These are phyloP conservation scores for Colletotrichum costaricense DNA, from an alignment of 2,329 filamentous ascomycete species.

Conservation along the genomic window DNA sequence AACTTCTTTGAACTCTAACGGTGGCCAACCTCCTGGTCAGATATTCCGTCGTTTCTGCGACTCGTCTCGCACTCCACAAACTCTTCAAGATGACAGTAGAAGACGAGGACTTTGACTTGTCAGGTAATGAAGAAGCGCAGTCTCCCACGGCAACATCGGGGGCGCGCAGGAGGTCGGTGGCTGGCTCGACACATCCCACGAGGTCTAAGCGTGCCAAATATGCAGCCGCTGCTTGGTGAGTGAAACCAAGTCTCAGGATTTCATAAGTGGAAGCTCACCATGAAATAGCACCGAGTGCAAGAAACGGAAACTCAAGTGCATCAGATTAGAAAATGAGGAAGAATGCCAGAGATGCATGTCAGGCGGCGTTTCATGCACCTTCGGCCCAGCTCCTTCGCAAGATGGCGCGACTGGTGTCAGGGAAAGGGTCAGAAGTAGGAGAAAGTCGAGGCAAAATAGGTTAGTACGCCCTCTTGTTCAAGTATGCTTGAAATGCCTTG, in stretches of 20 bases:
- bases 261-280: not conserved
- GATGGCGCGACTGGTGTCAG: slow-evolving; percentile 33
- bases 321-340: slow-evolving; percentile 39
- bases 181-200: not conserved
- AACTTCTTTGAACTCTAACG: slow-evolving; percentile 35
- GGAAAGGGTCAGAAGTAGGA: not conserved
- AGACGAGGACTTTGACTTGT: not conserved
- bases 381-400: slow-evolving; percentile 39
- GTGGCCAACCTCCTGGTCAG: not conserved
- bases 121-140: not conserved
- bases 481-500: too few relatives aligned
- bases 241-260: not conserved
- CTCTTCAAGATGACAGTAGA: not conserved
- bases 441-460: slow-evolving; percentile 7
- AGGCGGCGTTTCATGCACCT: slow-evolving; percentile 40
- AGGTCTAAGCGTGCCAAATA: slow-evolving; percentile 29
- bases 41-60: not conserved
- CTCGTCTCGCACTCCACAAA: not conserved
- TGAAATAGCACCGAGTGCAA: slow-evolving; percentile 45
- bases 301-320: slow-evolving; percentile 54
- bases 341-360: slow-evolving; percentile 46
- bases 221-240: slow-evolving; percentile 26
- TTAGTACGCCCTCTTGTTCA: not conserved
- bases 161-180: slow-evolving; percentile 1
- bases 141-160: not conserved